A percentile compares a stretch with the other conserved stretches of the same genome.
These are phyloP conservation scores for Fusarium xylarioides DNA, from an alignment of 2,329 filamentous ascomycete species.

Conservation along the genomic window DNA sequence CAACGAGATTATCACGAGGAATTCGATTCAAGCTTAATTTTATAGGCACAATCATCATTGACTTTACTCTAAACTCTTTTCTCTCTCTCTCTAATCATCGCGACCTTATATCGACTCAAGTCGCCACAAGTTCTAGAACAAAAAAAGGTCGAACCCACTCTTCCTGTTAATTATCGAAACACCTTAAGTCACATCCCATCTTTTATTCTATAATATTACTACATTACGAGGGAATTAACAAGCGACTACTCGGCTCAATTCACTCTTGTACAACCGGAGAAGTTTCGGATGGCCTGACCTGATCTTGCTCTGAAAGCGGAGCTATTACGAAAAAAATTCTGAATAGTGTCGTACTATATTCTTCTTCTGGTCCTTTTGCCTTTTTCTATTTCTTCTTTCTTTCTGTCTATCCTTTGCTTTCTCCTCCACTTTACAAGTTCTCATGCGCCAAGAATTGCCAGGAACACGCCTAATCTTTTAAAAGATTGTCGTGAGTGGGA, in stretches of 20 bases:
- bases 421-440: neutral
- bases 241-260: neutral
- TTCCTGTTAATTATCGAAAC: neutral
- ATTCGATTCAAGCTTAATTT: neutral
- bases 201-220: neutral
- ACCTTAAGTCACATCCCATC: neutral
- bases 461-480: conserved; percentile 30
- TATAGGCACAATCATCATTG: neutral
- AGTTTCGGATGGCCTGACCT: conserved; percentile 33
- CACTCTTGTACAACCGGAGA: conserved; percentile 10
- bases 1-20: neutral
- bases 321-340: conserved; percentile 13
- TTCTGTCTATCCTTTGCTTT: neutral
- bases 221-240: neutral
- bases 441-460: conserved; percentile 30
- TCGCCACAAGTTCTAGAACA: neutral
- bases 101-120: neutral
- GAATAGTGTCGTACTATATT: neutral
- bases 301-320: conserved; percentile 28
- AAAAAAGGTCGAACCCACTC: neutral
- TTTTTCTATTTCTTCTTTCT: conserved; percentile 5
- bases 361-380: neutral
- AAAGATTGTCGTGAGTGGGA: conserved; percentile 24
- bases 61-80: neutral
- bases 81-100: neutral